These are phyloP conservation scores for Acorus calamus DNA, from an alignment of 106 monocot species.

Conservation along the genomic window DNA sequence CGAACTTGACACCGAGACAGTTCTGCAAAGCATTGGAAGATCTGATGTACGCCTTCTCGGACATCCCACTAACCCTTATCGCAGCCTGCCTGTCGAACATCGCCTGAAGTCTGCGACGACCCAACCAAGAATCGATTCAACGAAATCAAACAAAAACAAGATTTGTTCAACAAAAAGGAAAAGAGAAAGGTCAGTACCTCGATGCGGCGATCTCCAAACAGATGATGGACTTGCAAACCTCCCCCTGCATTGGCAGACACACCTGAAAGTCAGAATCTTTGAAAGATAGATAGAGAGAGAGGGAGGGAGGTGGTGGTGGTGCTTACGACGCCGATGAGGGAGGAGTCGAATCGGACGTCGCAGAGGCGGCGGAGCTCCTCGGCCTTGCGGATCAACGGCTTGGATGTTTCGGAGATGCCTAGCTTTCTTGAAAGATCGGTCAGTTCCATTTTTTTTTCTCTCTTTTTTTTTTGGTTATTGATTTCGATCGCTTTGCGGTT, in stretches of 20 bases:
- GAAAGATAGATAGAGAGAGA: no score
- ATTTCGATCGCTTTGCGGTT: no score
- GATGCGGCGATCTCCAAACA: slow-evolving; percentile 84
- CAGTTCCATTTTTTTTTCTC: no score
- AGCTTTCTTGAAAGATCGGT: slow-evolving; percentile 11
- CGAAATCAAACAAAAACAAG: slow-evolving; percentile 3
- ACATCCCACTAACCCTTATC: slow-evolving; percentile 79
- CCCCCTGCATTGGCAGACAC: slow-evolving; percentile 42
- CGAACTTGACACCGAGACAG: slow-evolving; percentile 75
- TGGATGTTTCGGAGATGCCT: slow-evolving; percentile 28
- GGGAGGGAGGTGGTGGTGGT: not conserved
- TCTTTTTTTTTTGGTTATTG: no score
- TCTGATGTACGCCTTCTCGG: slow-evolving; percentile 88
- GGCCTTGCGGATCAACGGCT: slow-evolving; percentile 63
- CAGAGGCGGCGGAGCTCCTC: slow-evolving; percentile 81
- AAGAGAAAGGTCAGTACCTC: slow-evolving; percentile 19
- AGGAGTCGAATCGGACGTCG: slow-evolving; percentile 73
- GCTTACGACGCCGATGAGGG: slow-evolving; percentile 75
- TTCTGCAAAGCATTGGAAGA: slow-evolving; percentile 87
- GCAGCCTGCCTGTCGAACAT: slow-evolving; percentile 67
- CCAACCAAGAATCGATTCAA: not conserved
- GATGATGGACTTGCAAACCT: slow-evolving; percentile 78
- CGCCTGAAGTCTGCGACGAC: slow-evolving; percentile 41
- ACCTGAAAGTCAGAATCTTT: not conserved
- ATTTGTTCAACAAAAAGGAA: not conserved